Evolutionary conservation across 495 filamentous ascomycete genomes (phyloP), one percentile per base, ranked within the genome.

Genomic region (Neurospora sp.): DNA sequence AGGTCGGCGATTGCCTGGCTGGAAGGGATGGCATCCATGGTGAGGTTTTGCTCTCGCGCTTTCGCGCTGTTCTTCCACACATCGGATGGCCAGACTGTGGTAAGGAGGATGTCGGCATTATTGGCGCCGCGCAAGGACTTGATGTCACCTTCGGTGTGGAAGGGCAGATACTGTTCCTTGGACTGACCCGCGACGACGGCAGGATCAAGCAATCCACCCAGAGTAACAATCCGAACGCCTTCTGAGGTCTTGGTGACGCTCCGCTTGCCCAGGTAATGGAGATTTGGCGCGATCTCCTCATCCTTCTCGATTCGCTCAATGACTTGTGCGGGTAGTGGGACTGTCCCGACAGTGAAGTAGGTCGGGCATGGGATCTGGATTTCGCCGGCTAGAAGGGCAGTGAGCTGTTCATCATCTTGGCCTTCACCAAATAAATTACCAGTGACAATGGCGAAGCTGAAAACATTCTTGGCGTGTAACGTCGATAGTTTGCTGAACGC

Each of bases 201-300:
- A 10, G 84, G 70, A 76, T 92, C 88, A 0, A 92, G 82, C 12
- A 82, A 80, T 0, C 96, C 96, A 49, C 95, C 95, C 3, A 98
- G 85, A 11, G 91, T 84, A 5, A 93, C 92, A 72, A 99, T 93
- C 14, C 91, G 88, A 31, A 99, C 86, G 12, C 96, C 96, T 72
- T 97, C 94, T 27, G 92, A 91, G 0, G 96, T 99, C 80, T 95
- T 97, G 46, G 93, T 90, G 10, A 90, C 89, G 39, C 90, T 92
- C 72, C 93, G 91, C 79, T 94, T 96, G 31, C 93, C 93, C 1
- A 98, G 88, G 79, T 90, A 96, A 82, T 91, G 93, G 4, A 99
- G 87, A 76, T 98, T 97, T 1, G 90, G 85, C 77, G 94, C 97
- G 35, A 99, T 85, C 79, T 95, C 94, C 76, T 92, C 88, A 62